Conservation (phyloP, 257 asterid species). For the Primulina eburnea region DNA sequence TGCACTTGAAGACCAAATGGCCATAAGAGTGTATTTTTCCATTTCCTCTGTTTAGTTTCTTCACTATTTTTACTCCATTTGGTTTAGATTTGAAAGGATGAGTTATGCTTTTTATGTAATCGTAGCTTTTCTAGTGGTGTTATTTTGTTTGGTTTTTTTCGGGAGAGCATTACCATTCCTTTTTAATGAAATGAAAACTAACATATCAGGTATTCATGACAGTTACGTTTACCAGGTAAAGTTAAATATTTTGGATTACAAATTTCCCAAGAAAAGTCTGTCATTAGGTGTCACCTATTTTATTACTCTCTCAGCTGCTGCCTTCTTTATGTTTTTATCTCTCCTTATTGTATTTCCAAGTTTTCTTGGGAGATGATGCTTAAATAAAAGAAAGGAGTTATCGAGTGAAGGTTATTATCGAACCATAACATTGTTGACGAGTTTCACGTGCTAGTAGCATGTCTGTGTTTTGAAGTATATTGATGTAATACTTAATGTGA, state of each 20-base stretch:
- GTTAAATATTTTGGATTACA: neutral
- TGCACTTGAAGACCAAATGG: neutral
- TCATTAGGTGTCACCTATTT: neutral
- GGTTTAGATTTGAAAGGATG: neutral
- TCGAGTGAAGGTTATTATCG: neutral
- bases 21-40: constrained; percentile 1
- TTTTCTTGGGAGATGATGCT: neutral
- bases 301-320: neutral
- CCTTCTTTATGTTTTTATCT: neutral
- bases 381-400: neutral
- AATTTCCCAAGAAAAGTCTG: constrained; percentile 4
- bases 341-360: neutral
- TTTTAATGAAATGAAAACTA: neutral
- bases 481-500: neutral
- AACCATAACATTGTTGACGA: neutral
- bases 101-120: neutral
- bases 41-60: neutral
- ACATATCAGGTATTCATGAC: neutral
- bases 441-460: neutral
- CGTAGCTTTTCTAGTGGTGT: neutral
- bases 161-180: neutral
- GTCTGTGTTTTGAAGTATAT: neutral
- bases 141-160: neutral
- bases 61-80: neutral
- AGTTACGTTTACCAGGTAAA: neutral